Evolutionary conservation across 2,329 filamentous ascomycete genomes (phyloP).

Genomic region (Aspergillus proliferans): DNA sequence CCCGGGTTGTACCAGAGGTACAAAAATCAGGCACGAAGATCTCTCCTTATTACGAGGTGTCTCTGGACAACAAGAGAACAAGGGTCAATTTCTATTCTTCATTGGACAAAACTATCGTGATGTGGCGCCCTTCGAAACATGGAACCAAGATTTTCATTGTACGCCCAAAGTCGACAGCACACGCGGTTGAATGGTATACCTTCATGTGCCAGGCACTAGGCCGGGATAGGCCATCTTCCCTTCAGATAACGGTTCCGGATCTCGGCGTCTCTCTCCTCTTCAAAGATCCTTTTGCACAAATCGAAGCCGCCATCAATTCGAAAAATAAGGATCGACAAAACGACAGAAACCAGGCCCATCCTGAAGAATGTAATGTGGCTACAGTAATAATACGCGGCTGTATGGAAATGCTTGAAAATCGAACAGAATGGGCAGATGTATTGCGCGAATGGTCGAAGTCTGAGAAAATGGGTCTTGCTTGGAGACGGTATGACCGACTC

Average conservation of each 20-base stretch:
- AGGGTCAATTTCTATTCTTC: slow-evolving; percentile 60
- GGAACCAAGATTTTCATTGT: slow-evolving; percentile 58
- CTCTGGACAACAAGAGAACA: slow-evolving; percentile 47
- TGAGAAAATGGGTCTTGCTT: slow-evolving; percentile 58
- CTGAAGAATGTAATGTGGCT: slow-evolving; percentile 48
- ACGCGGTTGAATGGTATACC: slow-evolving; percentile 63
- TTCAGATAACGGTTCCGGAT: slow-evolving; percentile 59
- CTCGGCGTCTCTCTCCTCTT: slow-evolving; percentile 54
- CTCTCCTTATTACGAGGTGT: slow-evolving; percentile 53
- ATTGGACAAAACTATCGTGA: slow-evolving; percentile 60
- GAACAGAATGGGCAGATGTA: slow-evolving; percentile 55
- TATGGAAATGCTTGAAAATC: slow-evolving; percentile 52
- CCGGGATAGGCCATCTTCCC: slow-evolving; percentile 49
- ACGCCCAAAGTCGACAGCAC: slow-evolving; percentile 54
- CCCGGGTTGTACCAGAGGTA: slow-evolving; percentile 56
- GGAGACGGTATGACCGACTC: slow-evolving; percentile 63
- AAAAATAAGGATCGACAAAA: slow-evolving; percentile 41
- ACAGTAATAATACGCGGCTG: slow-evolving; percentile 52
- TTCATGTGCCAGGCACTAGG: slow-evolving; percentile 57
- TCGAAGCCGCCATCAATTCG: slow-evolving; percentile 36
- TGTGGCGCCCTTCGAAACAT: slow-evolving; percentile 51
- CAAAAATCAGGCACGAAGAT: slow-evolving; percentile 49
- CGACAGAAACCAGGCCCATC: slow-evolving; percentile 32
- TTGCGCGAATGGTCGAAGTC: slow-evolving; percentile 53
- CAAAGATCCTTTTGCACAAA: slow-evolving; percentile 53